phyloP scores from a whole-genome alignment of 2,329 filamentous ascomycete genomes.

The Periglandula ipomoeae region DNA sequence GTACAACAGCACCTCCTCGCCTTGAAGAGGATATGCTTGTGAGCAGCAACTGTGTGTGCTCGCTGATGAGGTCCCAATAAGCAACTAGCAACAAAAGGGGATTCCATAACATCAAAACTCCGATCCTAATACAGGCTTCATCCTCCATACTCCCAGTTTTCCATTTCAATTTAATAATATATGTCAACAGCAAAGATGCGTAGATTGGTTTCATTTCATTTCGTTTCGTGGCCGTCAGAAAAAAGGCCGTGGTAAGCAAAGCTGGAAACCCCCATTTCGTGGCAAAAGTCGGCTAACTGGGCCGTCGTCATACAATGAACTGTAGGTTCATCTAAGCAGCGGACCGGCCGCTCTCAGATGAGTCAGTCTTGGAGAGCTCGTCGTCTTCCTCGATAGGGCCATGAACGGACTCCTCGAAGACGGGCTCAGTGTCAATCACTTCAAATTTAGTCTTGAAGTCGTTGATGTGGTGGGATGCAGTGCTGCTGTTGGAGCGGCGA shows the following conservation, averaged over 20 bases:
- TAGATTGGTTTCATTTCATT: constrained; percentile 19
- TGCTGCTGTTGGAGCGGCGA: constrained; percentile 87
- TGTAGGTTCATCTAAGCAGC: constrained; percentile 35
- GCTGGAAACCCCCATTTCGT: not conserved
- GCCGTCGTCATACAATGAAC: constrained; percentile 7
- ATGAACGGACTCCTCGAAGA: constrained; percentile 82
- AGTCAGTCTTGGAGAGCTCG: constrained; percentile 45
- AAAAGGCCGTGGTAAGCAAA: not conserved
- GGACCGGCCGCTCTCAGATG: constrained; percentile 52
- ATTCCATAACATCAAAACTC: constrained; percentile 6
- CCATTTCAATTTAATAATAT: not conserved
- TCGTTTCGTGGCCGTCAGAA: constrained; percentile 4
- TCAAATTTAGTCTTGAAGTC: constrained; percentile 98
- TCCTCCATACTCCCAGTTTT: constrained; percentile 2
- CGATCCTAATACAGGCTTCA: constrained; percentile 6
- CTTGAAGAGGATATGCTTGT: constrained; percentile 9
- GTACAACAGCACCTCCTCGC: constrained; percentile 23
- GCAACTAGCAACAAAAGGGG: constrained; percentile 8
- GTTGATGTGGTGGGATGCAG: constrained; percentile 56
- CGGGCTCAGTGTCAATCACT: constrained; percentile 75
- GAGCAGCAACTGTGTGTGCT: not conserved
- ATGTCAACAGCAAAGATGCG: constrained; percentile 6
- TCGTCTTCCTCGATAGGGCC: constrained; percentile 56
- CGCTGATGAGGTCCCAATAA: constrained; percentile 17
- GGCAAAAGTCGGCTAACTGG: constrained; percentile 14